These are phyloP conservation scores for Boletus eberwhitei DNA, from an alignment of 768 basidiomycete species.

Conservation along the genomic window DNA sequence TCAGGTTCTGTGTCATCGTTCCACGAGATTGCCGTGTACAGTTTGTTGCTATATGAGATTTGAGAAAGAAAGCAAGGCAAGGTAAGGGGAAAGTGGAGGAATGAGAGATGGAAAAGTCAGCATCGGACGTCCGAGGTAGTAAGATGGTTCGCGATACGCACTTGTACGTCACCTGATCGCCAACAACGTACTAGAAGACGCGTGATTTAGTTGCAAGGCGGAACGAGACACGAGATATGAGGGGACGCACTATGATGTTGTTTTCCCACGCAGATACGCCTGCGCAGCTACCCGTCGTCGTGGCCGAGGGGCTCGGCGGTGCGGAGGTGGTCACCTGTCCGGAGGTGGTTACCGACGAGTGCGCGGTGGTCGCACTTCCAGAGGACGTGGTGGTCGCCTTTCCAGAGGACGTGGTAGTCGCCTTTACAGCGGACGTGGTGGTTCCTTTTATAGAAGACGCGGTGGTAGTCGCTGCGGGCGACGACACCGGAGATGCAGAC, in stretches of 20 bases:
- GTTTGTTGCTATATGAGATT: neutral
- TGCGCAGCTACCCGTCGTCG: conserved; percentile 34
- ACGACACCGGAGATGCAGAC: conserved; percentile 2
- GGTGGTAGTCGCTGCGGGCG: neutral
- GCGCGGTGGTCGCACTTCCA: neutral
- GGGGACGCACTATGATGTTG: conserved; percentile 35
- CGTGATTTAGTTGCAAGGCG: neutral
- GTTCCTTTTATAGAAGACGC: too few species aligned
- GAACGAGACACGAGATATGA: neutral
- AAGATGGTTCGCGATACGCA: conserved; percentile 18
- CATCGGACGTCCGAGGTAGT: too few species aligned
- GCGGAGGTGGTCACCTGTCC: conserved; percentile 6
- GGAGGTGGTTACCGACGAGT: neutral
- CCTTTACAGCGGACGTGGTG: neutral
- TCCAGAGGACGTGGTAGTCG: neutral
- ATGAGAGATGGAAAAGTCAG: neutral
- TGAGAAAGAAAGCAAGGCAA: too few species aligned
- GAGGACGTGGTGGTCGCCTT: conserved; percentile 2
- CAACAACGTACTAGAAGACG: conserved; percentile 40
- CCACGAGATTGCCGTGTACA: conserved; percentile 21
- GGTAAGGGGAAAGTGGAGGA: fast-evolving
- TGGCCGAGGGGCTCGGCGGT: neutral
- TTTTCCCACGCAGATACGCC: conserved; percentile 42
- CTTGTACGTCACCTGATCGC: conserved; percentile 40
- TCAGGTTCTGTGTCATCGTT: conserved; percentile 7